Base-by-base conservation (phyloP, 306 rosid species). In the Lupinus albus region DNA sequence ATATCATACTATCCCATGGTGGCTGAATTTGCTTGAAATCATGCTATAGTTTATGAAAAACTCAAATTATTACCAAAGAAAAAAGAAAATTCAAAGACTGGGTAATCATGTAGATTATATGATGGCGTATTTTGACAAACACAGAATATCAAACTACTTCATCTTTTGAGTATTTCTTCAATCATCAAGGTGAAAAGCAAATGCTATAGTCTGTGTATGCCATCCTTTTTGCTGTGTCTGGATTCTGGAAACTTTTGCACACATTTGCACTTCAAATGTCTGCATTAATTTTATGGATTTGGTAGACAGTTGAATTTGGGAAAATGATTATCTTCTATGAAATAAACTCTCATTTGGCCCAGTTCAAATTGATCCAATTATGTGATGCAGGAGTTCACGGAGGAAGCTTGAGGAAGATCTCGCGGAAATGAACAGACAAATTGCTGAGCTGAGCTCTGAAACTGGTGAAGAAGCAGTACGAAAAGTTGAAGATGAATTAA, bases 401-500 rank as follows among this genome's bases (percentile, higher is more conserved):
- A 71, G 68, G 80, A 85, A 80, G 71, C 80, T 90, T 8, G 94
- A 90, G 81, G 99, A 90, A 72, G 97, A 90, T 75, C 78, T 93
- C 6, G 17, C 1, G 66, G 97, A 88, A 71, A 38, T 85, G 71
- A 88, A 84, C 58, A 17, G 2, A 50, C 72, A 79, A 77, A 84
- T 90, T 60, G 86, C 70, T 13, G 91, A 88, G 84, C 79, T 89
- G 82, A 86, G 76, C 58, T 79, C 94, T 59, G 94, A 88, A 81
- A 83, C 87, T 0, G 92, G 96, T 72, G 97, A 88, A 74, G 77
- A 87, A 7, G 89, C 96, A 44, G 63, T 88, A 56, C 91, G 85
- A 85, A 90, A 85, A 67, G 91, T 93, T 42, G 94, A 93, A 77
- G 86, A 84, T 52, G 99, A 93, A 67, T 88, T 93, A 21, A 82